phyloP scores from a whole-genome alignment of 345 rosid genomes.

The Aquilaria sinensis region DNA sequence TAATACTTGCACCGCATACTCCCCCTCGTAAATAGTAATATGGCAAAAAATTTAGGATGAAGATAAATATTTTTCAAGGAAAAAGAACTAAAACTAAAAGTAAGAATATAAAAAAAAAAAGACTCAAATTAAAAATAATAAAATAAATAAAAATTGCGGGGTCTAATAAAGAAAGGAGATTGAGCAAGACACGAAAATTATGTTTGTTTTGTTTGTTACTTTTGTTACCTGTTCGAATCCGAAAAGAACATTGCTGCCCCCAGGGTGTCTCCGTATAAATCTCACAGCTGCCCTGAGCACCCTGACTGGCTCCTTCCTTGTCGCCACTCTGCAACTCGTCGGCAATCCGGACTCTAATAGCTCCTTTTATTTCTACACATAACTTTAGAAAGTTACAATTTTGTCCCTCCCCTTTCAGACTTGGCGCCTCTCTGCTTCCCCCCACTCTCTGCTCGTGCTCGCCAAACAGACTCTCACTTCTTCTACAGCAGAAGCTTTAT shows the following conservation, averaged over 20 bases:
- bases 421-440: conserved; percentile 16
- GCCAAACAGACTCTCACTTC: neutral
- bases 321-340: conserved; percentile 1
- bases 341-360: neutral
- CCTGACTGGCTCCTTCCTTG: no score
- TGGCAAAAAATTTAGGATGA: no score
- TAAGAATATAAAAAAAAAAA: no score
- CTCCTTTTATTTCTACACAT: neutral
- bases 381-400: neutral
- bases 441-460: conserved; percentile 10
- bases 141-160: no score
- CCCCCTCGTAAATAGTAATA: no score
- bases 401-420: conserved; percentile 6
- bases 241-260: neutral
- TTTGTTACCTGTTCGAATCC: neutral
- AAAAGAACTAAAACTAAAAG: no score
- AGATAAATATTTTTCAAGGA: no score
- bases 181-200: neutral
- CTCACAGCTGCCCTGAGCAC: no score
- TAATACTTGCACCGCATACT: no score
- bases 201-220: neutral
- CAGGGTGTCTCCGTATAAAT: neutral
- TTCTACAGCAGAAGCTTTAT: neutral
- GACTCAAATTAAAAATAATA: no score
- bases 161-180: neutral